Conservation (phyloP, 352 stramenopile species). For the Thraustotheca clavata region DNA sequence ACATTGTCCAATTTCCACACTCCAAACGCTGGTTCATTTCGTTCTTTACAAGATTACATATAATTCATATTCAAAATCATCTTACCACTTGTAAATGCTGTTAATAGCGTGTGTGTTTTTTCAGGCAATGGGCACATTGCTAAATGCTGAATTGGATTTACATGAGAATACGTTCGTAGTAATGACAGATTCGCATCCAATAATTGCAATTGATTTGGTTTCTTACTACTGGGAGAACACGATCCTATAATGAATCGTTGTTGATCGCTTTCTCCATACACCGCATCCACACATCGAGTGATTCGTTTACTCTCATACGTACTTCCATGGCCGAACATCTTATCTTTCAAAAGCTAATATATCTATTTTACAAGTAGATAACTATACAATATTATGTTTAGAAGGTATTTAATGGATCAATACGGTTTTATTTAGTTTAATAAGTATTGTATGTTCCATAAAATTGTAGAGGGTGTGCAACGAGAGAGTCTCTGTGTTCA, state of each 20-base stretch:
- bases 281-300: constrained; percentile 54
- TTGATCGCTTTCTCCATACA: constrained; percentile 51
- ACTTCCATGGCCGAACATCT: constrained; percentile 13
- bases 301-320: constrained; percentile 18
- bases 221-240: constrained; percentile 36
- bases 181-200: constrained; percentile 5
- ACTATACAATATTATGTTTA: too few species aligned
- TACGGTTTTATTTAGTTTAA: too few species aligned
- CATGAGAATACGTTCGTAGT: constrained; percentile 10
- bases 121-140: constrained; percentile 15
- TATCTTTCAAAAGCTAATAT: too few species aligned
- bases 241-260: constrained; percentile 63
- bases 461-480: too few species aligned
- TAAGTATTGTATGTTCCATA: too few species aligned
- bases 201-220: constrained; percentile 47
- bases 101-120: constrained; percentile 7
- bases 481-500: too few species aligned
- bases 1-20: constrained; percentile 16
- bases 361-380: too few species aligned
- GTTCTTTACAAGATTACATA: constrained; percentile 31
- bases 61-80: constrained; percentile 31
- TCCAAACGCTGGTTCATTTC: constrained; percentile 16
- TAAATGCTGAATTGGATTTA: constrained; percentile 6
- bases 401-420: too few species aligned
- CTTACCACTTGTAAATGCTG: not conserved